Evolutionary conservation across 1,284 basidiomycete genomes (phyloP), one percentile per base, ranked within the genome.

Genomic region (Papiliotrema fonsecae): DNA sequence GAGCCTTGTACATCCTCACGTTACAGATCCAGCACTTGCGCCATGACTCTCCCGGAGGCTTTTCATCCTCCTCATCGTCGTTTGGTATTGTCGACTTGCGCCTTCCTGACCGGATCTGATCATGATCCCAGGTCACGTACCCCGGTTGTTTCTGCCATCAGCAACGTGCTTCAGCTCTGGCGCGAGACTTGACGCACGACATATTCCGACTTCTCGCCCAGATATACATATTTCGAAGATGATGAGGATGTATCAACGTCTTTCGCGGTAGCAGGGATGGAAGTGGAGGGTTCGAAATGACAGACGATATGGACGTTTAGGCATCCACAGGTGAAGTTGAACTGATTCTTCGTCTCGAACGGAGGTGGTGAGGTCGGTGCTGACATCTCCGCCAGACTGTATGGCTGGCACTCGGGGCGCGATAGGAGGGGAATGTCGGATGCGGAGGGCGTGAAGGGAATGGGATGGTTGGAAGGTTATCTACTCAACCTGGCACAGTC

Each of bases 21-120:
- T 52, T 52, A 48, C 69, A 72, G 2, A 67, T 41, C 60, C 62
- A 65, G 49, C 69, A 72, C 37, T 57, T 64, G 27, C 69, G 52
- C 65, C 65, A 69, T 0, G 52, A 44, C 19, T 54, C 47, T 16
- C 47, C 56, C 9, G 22, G 42, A 30, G 18, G 16, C 7, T 36
- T 21, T 32, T 40, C 27, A 36, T 47, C 11, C 21, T 38, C 35
- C 26, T 44, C 42, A 16, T 22, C 28, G 24, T 26, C 19, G 30
- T 31, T 24, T 14, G 45, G 44, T 37, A 6, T 14, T 30, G 13
- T 25, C 31, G 19, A 43, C 22, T 16, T 22, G 39, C 41, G 24
- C 50, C 27, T 25, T 42, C 21, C 42, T 22, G 10, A 19, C 32
- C 45, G 13, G 19, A 45, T 24, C 25, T 42, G 47, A 13, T 57